Evolutionary conservation across 257 asterid genomes (phyloP), one percentile per base, ranked within the genome.

Genomic region (Echium plantagineum): DNA sequence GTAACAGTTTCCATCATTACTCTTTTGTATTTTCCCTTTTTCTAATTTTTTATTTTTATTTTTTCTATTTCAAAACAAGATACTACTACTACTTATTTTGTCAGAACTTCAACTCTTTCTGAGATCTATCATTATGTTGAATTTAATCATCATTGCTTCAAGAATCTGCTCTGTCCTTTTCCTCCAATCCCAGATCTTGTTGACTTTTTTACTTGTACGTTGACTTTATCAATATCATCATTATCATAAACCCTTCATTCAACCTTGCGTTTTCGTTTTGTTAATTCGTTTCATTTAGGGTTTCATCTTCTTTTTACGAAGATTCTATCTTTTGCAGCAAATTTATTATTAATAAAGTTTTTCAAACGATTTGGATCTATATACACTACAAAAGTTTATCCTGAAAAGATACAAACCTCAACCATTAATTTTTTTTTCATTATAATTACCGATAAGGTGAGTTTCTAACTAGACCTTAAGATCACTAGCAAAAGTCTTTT

Each of bases 1-100:
- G 77, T 72, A 63, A 46, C 52, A 68, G 26, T 69, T 47, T 62
- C 73, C 81, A 82, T 85, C 71, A 81, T 80, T 82, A 63, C 77
- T 30, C 59, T 42, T 42, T 56, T 19, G 20, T 60, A 56, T 35
- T 24, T 59, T 51, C 56, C 60, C 55, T 65, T 31, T n/a, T n/a
- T 17, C 28, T 20, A 20, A 56, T 10, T 42, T 42, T 7, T 7
- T 35, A n/a, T n/a, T n/a, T n/a, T n/a, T n/a, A n/a, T 35, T 7
- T 35, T 9, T 35, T 9, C 10, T 9, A 8, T 35, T 32, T 35
- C 46, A 7, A 35, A 35, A 35, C 46, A 6, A 35, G 46, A 35
- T 35, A 7, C 46, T n/a, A n/a, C n/a, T n/a, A n/a, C n/a, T n/a
- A n/a, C 46, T 7, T 24, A 35, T 35, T 69, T 67, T 85, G 87